Evolutionary conservation across 2,329 filamentous ascomycete genomes (phyloP).

Genomic region (Diaporthe ilicicola): DNA sequence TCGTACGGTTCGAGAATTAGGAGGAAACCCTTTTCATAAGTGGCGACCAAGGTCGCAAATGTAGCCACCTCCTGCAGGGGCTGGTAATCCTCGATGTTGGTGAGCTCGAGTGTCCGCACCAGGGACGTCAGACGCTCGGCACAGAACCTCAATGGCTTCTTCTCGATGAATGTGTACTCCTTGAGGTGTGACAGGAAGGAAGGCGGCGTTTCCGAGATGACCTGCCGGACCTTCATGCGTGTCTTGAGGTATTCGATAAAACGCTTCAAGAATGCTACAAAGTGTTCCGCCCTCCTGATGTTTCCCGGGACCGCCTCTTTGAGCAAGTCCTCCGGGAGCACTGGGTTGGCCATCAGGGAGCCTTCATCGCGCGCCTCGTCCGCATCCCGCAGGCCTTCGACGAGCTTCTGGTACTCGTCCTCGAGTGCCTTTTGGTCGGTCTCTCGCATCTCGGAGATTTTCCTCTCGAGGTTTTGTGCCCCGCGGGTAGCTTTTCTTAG

Average conservation of each 20-base stretch:
- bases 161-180: constrained; percentile 97
- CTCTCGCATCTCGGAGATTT: constrained; percentile 93
- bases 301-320: constrained; percentile 97
- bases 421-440: constrained; percentile 94
- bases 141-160: constrained; percentile 93
- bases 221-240: constrained; percentile 96
- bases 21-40: constrained; percentile 95
- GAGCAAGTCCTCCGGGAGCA: constrained; percentile 89
- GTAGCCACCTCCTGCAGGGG: constrained; percentile 96
- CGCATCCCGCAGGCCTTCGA: constrained; percentile 87
- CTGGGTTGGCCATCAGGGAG: constrained; percentile 96
- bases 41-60: constrained; percentile 94
- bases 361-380: constrained; percentile 93
- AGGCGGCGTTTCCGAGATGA: constrained; percentile 95
- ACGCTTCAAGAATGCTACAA: constrained; percentile 90
- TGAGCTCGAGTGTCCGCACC: constrained; percentile 92
- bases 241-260: constrained; percentile 99
- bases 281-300: constrained; percentile 94
- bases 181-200: constrained; percentile 93
- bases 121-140: constrained; percentile 94
- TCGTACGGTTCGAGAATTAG: constrained; percentile 98
- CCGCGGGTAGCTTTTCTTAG: constrained; percentile 89
- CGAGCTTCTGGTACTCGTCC: constrained; percentile 93
- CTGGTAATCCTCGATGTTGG: constrained; percentile 98
- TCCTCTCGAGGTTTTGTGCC: constrained; percentile 88